phyloP scores from a whole-genome alignment of 2,329 filamentous ascomycete species.

The Colletotrichum zoysiae region DNA sequence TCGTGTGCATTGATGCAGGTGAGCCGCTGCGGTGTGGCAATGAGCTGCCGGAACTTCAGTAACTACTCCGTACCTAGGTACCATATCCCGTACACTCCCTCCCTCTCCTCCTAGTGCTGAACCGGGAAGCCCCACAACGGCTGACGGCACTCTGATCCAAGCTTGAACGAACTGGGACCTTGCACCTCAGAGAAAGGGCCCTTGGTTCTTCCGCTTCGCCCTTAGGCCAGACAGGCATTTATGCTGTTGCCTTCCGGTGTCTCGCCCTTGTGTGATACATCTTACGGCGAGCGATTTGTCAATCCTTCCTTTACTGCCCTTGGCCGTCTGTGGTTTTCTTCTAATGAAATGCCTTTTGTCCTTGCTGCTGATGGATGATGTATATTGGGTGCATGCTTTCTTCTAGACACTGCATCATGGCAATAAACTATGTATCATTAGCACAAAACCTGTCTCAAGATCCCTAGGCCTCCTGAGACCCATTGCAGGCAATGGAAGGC shows the following conservation, averaged over 20 bases:
- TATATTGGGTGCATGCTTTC: background rate
- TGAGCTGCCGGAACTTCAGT: background rate
- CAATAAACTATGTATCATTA: too few relatives aligned
- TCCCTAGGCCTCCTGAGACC: background rate
- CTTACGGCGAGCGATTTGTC: background rate
- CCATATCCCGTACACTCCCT: too few relatives aligned
- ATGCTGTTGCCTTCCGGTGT: background rate
- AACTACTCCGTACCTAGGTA: background rate
- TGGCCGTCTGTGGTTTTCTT: background rate
- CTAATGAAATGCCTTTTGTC: background rate
- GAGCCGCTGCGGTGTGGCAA: constrained; percentile 20
- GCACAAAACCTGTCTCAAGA: constrained; percentile 5
- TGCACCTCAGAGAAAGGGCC: background rate
- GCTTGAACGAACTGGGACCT: background rate
- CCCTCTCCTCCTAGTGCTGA: background rate
- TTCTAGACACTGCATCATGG: background rate
- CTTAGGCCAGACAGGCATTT: too few relatives aligned
- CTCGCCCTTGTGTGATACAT: background rate
- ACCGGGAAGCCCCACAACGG: constrained; percentile 7
- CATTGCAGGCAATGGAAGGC: background rate
- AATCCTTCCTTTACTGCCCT: background rate
- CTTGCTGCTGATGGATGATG: background rate
- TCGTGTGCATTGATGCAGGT: constrained; percentile 34
- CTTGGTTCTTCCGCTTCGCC: background rate
- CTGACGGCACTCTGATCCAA: background rate